A percentile compares a stretch with the other conserved stretches of the same genome.
Evolutionary conservation across 352 stramenopile genomes (phyloP).

Genomic region (Globisporangium barbulae): DNA sequence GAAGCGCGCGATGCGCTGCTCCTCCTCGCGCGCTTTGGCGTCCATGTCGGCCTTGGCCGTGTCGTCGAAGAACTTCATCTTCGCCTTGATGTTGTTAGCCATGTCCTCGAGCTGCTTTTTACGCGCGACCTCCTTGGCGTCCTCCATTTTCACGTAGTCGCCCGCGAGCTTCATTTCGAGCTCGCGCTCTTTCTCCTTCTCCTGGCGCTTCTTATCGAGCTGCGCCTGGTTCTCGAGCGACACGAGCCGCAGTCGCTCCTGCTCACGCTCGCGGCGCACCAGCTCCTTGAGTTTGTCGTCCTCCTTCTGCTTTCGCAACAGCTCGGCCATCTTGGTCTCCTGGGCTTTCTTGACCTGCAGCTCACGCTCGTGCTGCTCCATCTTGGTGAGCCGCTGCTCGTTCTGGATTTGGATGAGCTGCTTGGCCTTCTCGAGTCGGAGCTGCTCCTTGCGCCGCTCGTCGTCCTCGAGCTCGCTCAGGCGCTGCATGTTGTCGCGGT

Average conservation of each 20-base stretch:
- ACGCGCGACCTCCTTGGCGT: constrained; percentile 58
- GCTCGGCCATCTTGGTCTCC: constrained; percentile 46
- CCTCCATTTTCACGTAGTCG: constrained; percentile 75
- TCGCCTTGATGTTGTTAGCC: constrained; percentile 68
- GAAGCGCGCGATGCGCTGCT: constrained; percentile 54
- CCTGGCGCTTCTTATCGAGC: constrained; percentile 51
- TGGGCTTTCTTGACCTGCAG: constrained; percentile 45
- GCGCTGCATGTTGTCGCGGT: constrained; percentile 46
- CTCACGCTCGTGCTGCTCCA: constrained; percentile 51
- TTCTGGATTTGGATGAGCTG: constrained; percentile 68
- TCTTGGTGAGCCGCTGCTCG: constrained; percentile 60
- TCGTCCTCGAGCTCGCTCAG: constrained; percentile 47
- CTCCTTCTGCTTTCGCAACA: constrained; percentile 47
- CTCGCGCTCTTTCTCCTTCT: constrained; percentile 49
- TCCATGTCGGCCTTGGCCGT: constrained; percentile 69
- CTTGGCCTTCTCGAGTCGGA: constrained; percentile 48
- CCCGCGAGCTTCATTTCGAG: constrained; percentile 62
- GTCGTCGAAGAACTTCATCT: constrained; percentile 85
- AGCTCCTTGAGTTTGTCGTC: constrained; percentile 50
- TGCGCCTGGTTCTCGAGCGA: constrained; percentile 62
- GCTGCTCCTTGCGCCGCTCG: constrained; percentile 53
- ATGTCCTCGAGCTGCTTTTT: constrained; percentile 68
- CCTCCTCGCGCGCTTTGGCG: constrained; percentile 58
- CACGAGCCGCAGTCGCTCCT: constrained; percentile 54
- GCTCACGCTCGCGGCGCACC: constrained; percentile 51